Conservation (phyloP, 2,329 filamentous ascomycete genomes). For the Xylariales sp. region DNA sequence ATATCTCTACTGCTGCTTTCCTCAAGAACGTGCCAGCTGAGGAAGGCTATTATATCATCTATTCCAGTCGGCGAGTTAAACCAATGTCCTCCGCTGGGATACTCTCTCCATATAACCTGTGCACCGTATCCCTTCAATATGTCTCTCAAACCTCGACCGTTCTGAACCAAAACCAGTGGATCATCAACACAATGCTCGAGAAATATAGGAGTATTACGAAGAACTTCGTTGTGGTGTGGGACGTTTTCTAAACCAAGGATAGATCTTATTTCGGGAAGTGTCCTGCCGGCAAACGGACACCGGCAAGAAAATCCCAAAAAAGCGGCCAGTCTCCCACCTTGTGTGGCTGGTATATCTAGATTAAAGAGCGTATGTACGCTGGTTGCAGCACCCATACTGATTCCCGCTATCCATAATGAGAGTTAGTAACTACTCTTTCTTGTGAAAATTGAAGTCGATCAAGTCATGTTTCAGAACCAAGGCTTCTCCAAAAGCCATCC, state of each 20-base stretch:
- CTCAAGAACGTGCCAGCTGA: conserved; percentile 16
- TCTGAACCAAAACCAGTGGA: conserved; percentile 31
- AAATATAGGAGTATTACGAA: conserved; percentile 38
- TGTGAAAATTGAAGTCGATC: too few species aligned
- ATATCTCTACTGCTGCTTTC: too few species aligned
- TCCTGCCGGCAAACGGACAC: conserved; percentile 17
- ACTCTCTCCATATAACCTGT: conserved; percentile 37
- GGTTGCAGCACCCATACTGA: conserved; percentile 42
- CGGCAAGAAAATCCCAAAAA: conserved; percentile 21
- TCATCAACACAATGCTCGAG: conserved; percentile 44
- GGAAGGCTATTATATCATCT: conserved; percentile 35
- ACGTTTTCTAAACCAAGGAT: conserved; percentile 20
- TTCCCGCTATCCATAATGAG: conserved; percentile 41
- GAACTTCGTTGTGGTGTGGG: conserved; percentile 17
- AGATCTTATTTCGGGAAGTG: conserved; percentile 19
- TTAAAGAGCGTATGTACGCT: conserved; percentile 20
- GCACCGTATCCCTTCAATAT: conserved; percentile 32
- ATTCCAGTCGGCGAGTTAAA: conserved; percentile 38
- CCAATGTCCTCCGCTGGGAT: conserved; percentile 39
- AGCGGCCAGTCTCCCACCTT: conserved; percentile 13
- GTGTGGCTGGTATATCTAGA: conserved; percentile 6
- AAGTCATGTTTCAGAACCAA: too few species aligned
- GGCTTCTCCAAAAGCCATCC: too few species aligned
- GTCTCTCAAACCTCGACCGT: conserved; percentile 32
- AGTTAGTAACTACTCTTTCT: too few species aligned